Base-by-base conservation (phyloP, 2,329 filamentous ascomycete species). In the Biscogniauxia mediterranea region DNA sequence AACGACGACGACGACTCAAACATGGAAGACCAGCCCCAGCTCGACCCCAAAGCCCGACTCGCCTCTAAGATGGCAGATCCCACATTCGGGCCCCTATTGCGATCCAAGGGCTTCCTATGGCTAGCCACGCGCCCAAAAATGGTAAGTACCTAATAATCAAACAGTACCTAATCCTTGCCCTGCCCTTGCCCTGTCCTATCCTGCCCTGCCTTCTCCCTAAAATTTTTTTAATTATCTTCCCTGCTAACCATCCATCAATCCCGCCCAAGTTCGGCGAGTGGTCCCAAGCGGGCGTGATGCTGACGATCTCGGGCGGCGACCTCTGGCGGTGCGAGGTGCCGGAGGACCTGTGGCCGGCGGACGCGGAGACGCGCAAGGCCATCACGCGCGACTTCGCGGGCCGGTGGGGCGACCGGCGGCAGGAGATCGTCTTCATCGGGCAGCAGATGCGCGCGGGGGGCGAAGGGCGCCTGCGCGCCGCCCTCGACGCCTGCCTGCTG, bases 361-460 rank as follows among this genome's bases (percentile, higher is more conserved):
- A 85, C 57, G 71, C 74, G 0, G 73, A 79, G n/a, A 79, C 83
- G 0, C 77, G 84, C 38, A 76, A 76, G 6, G 80, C 83, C 0
- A 79, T 84, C 13, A 69, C 75, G 51, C 78, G 82, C 59, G 82
- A 85, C 65, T 79, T 85, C 21, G 69, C 76, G 6, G 84, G 83
- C 0, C 80, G 85, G 61, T 91, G 88, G 87, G 89, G 87, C 0
- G 89, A 92, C 66, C 80, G 89, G 1, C 79, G 89, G 1, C 89
- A 92, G 70, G 89, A 92, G 71, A 71, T 92, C 6, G 89, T 92
- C 2, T 89, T 92, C 62, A 91, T 92, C 60, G 89, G 89, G 0
- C 87, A 91, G 72, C 80, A 80, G 5, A 78, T 92, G 15, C 80
- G 90, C 55, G 69, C 79, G 1, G 69, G 69, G 2, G 70, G 68